Evolutionary conservation across 2,329 filamentous ascomycete genomes (phyloP), one percentile per base, ranked within the genome.

Genomic region (Cryphonectria carpinicola): DNA sequence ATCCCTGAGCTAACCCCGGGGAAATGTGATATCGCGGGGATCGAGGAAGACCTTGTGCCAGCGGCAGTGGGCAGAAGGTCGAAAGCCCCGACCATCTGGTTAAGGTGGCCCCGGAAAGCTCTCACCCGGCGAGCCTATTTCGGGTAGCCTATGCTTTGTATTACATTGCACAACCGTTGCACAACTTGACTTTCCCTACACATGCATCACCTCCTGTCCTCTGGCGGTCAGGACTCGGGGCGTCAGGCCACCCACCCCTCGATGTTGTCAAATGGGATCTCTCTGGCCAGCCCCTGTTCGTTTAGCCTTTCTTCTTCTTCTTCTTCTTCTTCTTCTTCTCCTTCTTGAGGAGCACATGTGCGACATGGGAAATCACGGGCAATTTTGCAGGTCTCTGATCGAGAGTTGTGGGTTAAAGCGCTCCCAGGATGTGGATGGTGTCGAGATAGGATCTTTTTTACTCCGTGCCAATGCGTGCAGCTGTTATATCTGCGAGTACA

Each of bases 71-170:
- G 39, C 19, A n/a, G 35, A 60, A 6, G 11, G 4, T 46, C 63
- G 43, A 49, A 1, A 28, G 63, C 54, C 63, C 63, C 63, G 63
- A 65, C 37, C 0, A 19, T 35, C 43, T 65, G 63, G 63, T 65
- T 65, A n/a, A 32, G 28, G 63, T 65, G 63, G 28, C 19, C 6
- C n/a, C 43, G 63, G 63, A 65, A 43, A 13, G 19, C 63, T 22
- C 22, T 35, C 41, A 52, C 28, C 63, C 63, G 63, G 43, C 28
- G 43, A 52, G 63, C 63, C 63, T 65, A 65, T 49, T 65, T 28
- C 43, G 22, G 17, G 17, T 35, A 14, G 32, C n/a, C 13, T 28
- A 7, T 56, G n/a, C 52, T 17, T 14, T 28, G 4, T 56, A 28
- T 11, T 32, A 14, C 39, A 32, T 19, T 32, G 35, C 28, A 65